phyloP scores from a whole-genome alignment of 2,329 filamentous ascomycete genomes.

The Hypoxylon sp. region DNA sequence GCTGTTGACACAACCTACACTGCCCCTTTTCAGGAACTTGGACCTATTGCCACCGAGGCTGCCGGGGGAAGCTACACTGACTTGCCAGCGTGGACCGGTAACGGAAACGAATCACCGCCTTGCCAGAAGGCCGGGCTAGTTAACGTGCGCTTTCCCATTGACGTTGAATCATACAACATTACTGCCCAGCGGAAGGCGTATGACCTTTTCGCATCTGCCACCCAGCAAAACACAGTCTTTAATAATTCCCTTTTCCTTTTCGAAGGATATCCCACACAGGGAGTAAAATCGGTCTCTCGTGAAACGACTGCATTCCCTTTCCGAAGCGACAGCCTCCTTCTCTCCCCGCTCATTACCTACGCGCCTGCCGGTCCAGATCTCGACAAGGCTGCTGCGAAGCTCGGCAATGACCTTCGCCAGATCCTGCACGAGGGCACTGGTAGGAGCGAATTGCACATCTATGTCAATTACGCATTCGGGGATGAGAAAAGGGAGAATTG shows the following conservation, averaged over 20 bases:
- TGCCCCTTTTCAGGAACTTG: conserved; percentile 33
- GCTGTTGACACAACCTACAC: conserved; percentile 40
- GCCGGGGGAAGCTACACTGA: conserved; percentile 36
- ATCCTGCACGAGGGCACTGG: conserved; percentile 48
- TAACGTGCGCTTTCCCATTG: conserved; percentile 45
- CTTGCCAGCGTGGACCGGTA: conserved; percentile 35
- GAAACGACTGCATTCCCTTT: conserved; percentile 44
- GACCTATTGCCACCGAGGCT: conserved; percentile 23
- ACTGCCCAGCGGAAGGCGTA: conserved; percentile 57
- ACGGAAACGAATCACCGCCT: conserved; percentile 13
- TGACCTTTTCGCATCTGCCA: conserved; percentile 55
- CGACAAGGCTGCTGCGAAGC: conserved; percentile 45
- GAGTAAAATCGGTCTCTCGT: conserved; percentile 36
- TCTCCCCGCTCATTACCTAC: conserved; percentile 53
- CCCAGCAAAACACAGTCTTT: conserved; percentile 52
- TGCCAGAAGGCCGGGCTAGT: conserved; percentile 41
- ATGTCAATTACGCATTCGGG: conserved; percentile 57
- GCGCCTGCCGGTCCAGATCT: conserved; percentile 46
- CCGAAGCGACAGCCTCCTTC: conserved; percentile 38
- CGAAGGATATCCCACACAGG: conserved; percentile 47
- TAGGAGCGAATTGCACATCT: conserved; percentile 47
- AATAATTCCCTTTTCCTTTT: conserved; percentile 48
- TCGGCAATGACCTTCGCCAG: conserved; percentile 52
- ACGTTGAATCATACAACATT: conserved; percentile 53
- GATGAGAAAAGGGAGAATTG: conserved; percentile 50